Conservation (phyloP, 1,284 basidiomycete species). For the Cryptococcus depauperatus region DNA sequence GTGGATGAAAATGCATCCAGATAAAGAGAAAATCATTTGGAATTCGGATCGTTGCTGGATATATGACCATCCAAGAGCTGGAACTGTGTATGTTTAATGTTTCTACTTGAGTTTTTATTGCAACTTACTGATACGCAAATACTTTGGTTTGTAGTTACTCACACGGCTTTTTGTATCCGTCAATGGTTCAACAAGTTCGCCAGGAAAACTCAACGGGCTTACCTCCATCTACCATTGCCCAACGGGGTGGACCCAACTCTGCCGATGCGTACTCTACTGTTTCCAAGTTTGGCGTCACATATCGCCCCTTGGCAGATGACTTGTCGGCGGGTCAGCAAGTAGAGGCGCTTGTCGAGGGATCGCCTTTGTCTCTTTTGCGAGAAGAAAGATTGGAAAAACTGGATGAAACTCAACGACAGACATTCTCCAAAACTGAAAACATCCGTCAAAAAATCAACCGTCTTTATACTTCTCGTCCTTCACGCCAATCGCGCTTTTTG, state of each 20-base stretch:
- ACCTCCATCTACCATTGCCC: conserved; percentile 9
- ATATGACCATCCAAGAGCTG: conserved; percentile 90
- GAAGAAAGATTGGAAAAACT: conserved; percentile 3
- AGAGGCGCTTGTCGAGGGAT: conserved; percentile 89
- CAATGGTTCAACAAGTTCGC: conserved; percentile 66
- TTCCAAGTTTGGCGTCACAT: conserved; percentile 72
- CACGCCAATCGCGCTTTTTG: conserved; percentile 55
- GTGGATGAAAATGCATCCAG: conserved; percentile 88
- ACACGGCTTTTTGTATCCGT: conserved; percentile 95
- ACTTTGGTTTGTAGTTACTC: conserved; percentile 63
- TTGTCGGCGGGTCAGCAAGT: conserved; percentile 62
- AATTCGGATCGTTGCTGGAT: conserved; percentile 92
- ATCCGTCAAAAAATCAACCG: conserved; percentile 49
- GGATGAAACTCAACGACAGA: conserved; percentile 1
- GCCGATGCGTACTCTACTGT: conserved; percentile 70
- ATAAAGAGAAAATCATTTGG: conserved; percentile 73
- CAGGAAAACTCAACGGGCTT: conserved; percentile 34
- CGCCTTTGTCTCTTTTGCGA: conserved; percentile 19
- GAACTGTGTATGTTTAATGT: conserved; percentile 65
- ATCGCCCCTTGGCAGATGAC: conserved; percentile 61
- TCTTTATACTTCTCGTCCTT: conserved; percentile 26
- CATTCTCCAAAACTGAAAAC: conserved; percentile 4
- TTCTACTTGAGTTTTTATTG: not conserved
- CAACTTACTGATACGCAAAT: too few relatives aligned
- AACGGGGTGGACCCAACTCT: conserved; percentile 18